Conservation (phyloP, 768 basidiomycete species). For the Panus rudis region DNA sequence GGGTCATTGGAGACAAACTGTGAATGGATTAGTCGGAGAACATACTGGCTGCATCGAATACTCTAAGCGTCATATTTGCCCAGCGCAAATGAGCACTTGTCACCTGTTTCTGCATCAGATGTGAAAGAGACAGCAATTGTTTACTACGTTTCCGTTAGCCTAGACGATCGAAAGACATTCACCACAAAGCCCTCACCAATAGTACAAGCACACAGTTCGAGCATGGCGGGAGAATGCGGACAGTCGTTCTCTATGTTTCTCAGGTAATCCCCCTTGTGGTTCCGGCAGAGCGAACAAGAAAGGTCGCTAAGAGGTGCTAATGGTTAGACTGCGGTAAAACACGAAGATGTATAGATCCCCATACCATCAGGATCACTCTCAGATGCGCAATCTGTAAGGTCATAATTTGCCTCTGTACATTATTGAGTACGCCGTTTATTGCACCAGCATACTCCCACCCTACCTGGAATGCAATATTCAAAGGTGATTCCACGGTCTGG, state of each 20-base stretch:
- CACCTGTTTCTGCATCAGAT: slow-evolving; percentile 5
- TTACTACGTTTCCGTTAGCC: slow-evolving; percentile 11
- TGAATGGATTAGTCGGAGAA: neutral
- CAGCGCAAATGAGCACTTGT: slow-evolving; percentile 6
- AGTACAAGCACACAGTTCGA: slow-evolving; percentile 1
- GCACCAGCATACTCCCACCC: neutral
- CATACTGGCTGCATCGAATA: slow-evolving; percentile 16
- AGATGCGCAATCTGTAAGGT: slow-evolving; percentile 6
- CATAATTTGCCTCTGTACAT: slow-evolving; percentile 12
- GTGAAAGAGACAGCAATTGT: slow-evolving; percentile 12
- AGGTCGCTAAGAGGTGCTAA: neutral
- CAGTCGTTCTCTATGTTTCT: neutral
- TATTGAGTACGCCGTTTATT: neutral
- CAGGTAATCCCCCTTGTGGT: neutral
- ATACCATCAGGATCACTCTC: slow-evolving; percentile 10
- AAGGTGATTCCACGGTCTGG: slow-evolving; percentile 10
- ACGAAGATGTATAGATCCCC: slow-evolving; percentile 1
- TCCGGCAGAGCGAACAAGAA: neutral
- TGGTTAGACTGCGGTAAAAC: neutral
- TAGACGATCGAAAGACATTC: neutral
- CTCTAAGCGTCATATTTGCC: slow-evolving; percentile 6
- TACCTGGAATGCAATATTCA: slow-evolving; percentile 7
- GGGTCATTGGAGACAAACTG: neutral
- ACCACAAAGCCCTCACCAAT: slow-evolving; percentile 3
- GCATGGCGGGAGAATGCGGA: slow-evolving; percentile 1